Evolutionary conservation across 2,329 filamentous ascomycete genomes (phyloP).

Genomic region (Hymenoscyphus fructigenus): DNA sequence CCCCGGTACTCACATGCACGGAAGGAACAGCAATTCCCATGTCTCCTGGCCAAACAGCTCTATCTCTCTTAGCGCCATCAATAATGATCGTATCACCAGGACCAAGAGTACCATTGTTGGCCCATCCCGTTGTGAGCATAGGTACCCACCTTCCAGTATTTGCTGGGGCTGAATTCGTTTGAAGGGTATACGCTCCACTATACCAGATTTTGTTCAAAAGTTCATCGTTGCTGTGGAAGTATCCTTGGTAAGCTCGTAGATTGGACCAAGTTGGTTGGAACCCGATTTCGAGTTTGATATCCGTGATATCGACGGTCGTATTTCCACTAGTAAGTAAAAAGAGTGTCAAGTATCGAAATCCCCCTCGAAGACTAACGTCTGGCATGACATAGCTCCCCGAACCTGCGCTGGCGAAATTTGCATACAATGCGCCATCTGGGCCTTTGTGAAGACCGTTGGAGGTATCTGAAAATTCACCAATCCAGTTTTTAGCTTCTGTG

Average conservation of each 20-base stretch:
- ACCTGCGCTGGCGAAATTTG: slow-evolving; percentile 38
- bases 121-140: slow-evolving; percentile 33
- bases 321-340: slow-evolving; percentile 40
- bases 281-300: slow-evolving; percentile 39
- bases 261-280: slow-evolving; percentile 46
- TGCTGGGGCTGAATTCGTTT: slow-evolving; percentile 33
- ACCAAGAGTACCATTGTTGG: slow-evolving; percentile 40
- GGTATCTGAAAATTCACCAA: slow-evolving; percentile 48
- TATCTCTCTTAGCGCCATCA: slow-evolving; percentile 60
- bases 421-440: slow-evolving; percentile 50
- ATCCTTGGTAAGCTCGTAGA: slow-evolving; percentile 51
- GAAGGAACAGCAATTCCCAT: slow-evolving; percentile 55
- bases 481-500: slow-evolving; percentile 48
- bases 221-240: slow-evolving; percentile 50
- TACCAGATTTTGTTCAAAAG: slow-evolving; percentile 56
- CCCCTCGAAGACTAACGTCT: slow-evolving; percentile 46
- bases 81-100: slow-evolving; percentile 36
- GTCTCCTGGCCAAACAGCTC: slow-evolving; percentile 61
- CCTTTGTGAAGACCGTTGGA: slow-evolving; percentile 47
- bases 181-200: slow-evolving; percentile 47
- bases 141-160: slow-evolving; percentile 37
- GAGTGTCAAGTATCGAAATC: slow-evolving; percentile 53
- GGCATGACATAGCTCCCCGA: slow-evolving; percentile 44
- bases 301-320: slow-evolving; percentile 30
- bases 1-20: slow-evolving; percentile 52